Base-by-base conservation (phyloP, 1,284 basidiomycete genomes). In the Ceratobasidium sp. region DNA sequence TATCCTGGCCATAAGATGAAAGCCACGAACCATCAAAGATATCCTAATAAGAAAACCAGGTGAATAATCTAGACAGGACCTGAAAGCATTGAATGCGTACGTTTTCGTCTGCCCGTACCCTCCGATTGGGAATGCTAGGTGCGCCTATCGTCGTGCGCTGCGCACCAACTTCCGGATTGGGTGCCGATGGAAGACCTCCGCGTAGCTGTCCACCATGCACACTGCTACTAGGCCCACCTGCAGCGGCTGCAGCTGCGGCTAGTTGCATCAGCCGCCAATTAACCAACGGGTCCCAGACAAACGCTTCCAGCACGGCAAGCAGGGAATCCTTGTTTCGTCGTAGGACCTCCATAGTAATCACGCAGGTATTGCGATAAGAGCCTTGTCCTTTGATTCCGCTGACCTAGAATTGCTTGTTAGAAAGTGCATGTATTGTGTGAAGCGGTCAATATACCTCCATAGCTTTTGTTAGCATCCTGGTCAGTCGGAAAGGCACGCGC, bases 301-400 rank as follows among this genome's bases (percentile, higher is more conserved):
- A 96, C n/a, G 94, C 98, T 84, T 99, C 98, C 42, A 99, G 87
- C 23, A 99, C 95, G 11, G 98, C 98, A 92, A 99, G 94, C 77
- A 99, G 88, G n/a, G 95, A 97, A 84, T 99, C 98, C 85, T 97
- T 96, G 87, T 99, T 99, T 77, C 94, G 94, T 39, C 98, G 92
- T 78, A 99, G 86, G 5, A 99, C 98, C 77, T 91, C 89, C 98
- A 99, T 99, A 47, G 96, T 96, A 80, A 97, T 97, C 83, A 98
- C 97, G 86, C 96, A 98, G 11, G 95, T 97, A 80, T 93, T 92
- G 81, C 94, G 91, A 89, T 97, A 99, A 81, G 95, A 98, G 51
- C 98, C 98, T 82, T 98, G 96, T 15, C 64, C 64, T 28, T 66
- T 66, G 80, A 99, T 97, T 26, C 98, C 97, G 84, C 95, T 96